These are phyloP conservation scores for Cladophialophora bantiana DNA, from an alignment of 2,329 filamentous ascomycete genomes.

Conservation along the genomic window DNA sequence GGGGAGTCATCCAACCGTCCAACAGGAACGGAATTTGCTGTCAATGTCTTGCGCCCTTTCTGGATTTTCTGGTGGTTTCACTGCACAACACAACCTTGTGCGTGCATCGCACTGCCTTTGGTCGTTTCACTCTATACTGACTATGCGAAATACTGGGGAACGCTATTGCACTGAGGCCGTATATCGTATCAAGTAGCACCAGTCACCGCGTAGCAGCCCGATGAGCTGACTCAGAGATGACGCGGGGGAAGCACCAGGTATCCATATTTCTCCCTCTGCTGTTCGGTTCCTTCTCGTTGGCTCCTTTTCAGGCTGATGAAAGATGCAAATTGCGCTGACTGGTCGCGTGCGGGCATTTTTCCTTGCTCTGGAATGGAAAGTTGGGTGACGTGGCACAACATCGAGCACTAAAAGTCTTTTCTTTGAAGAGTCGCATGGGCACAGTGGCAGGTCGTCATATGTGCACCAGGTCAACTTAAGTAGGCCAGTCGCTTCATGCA, in stretches of 20 bases:
- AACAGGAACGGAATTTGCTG: neutral
- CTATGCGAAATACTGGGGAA: too few species aligned
- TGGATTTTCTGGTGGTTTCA: conserved; percentile 7
- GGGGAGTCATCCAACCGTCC: neutral
- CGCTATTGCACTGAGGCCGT: too few species aligned
- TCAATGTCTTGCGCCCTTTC: neutral
- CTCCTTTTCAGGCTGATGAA: neutral
- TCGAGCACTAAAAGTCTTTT: neutral
- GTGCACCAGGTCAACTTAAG: neutral
- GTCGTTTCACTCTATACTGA: neutral
- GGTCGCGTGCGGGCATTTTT: neutral
- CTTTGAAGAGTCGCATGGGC: neutral
- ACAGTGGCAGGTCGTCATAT: neutral
- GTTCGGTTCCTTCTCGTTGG: neutral
- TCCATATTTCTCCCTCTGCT: neutral
- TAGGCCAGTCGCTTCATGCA: neutral
- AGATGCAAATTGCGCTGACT: neutral
- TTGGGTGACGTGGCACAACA: conserved; percentile 1
- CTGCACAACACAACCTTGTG: conserved; percentile 3
- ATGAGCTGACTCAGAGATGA: conserved; percentile 20
- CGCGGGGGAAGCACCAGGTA: neutral
- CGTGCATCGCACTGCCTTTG: neutral
- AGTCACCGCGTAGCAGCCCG: neutral
- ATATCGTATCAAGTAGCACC: neutral
- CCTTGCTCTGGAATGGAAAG: neutral